Base-by-base conservation (phyloP, 306 rosid species). In the Sicyos edulis region DNA sequence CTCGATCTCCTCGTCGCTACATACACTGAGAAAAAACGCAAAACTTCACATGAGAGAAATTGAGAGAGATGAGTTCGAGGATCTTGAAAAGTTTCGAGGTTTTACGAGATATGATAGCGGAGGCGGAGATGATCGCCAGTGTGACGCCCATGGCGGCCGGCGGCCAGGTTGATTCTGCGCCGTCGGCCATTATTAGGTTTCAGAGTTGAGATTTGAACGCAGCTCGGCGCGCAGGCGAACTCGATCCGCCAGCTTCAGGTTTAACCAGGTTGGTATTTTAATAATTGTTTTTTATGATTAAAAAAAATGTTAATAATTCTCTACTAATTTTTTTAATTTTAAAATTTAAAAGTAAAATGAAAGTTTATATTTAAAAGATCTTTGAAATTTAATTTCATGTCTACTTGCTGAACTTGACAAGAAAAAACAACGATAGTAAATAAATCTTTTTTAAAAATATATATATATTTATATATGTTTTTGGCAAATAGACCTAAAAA, bases 61-160 rank as follows among this genome's bases (percentile, higher is more conserved):
- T 19, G 8, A 49, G 20, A 40, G 47, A 26, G 50, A 15, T 16
- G 13, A 29, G 4, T 14, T 29, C 24, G 6, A 26, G 10, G 52
- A 42, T 12, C 13, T 2, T 12, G 16, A 24, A n/a, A 15, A 15
- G n/a, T 58, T 56, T 47, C 26, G 32, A 74, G 24, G 70, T 20
- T 61, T 20, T 37, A 85, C 95, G 79, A 37, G 92, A 82, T 61
- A 86, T 32, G 70, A 78, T 72, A 10, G 86, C 50, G 67, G 88
- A 80, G 59, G 86, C 77, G 47, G 88, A 86, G 77, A 88, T 69
- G 80, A 88, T 84, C 12, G 91, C 78, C 50, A 88, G 42, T 5
- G 83, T 74, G 14, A 86, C 52, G 58, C 84, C 82, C 40, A 85
- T 17, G 74, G 77, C 68, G 62, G 80, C 47, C 26, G 49, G 70